Base-by-base conservation (phyloP, 306 rosid genomes). In the Castanea sativa region DNA sequence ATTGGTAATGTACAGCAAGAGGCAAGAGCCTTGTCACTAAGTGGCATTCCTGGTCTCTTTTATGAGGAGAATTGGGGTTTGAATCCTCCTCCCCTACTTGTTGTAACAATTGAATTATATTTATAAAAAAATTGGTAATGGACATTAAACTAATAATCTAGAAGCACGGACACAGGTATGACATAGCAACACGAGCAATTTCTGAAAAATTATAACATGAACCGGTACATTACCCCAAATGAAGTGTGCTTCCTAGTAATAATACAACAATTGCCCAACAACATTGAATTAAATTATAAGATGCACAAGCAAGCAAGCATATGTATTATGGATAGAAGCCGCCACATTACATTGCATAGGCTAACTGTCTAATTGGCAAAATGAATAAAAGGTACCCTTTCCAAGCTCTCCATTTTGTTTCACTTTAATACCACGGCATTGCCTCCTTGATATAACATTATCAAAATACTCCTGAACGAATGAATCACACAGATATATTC, bases 391-490 rank as follows among this genome's bases (percentile, higher is more conserved):
- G 71, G 71, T 33, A 90, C 99, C 97, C 79, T 95, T 95, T 81
- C 94, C 98, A 75, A 84, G 71, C 29, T 73, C 80, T 73, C 80
- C 92, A 75, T 88, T 87, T 49, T 90, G 98, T 58, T 89, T 80
- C 78, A 92, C 88, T 38, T 70, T 82, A 84, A 93, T 81, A 59
- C 76, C 88, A 18, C 32, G 82, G 91, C 86, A 90, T 45, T 79
- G 83, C 67, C 88, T 83, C 23, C 86, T 29, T 71, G 89, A 87
- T 75, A 91, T 76, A 64, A 89, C 90, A 55, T 72, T 71, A 18
- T 88, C 88, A 76, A 86, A 92, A 76, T 95, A 95, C 53, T 90
- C 85, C 89, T 94, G 87, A 27, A 85, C 16, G 52, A 45, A 25
- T 21, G n/a, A 74, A 23, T 38, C 11, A 38, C 11, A 2, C 45